A percentile compares a stretch with the other conserved stretches of the same genome.
Evolutionary conservation across 1,284 basidiomycete genomes (phyloP).

Genomic region (Gastroboletus turbinatus): DNA sequence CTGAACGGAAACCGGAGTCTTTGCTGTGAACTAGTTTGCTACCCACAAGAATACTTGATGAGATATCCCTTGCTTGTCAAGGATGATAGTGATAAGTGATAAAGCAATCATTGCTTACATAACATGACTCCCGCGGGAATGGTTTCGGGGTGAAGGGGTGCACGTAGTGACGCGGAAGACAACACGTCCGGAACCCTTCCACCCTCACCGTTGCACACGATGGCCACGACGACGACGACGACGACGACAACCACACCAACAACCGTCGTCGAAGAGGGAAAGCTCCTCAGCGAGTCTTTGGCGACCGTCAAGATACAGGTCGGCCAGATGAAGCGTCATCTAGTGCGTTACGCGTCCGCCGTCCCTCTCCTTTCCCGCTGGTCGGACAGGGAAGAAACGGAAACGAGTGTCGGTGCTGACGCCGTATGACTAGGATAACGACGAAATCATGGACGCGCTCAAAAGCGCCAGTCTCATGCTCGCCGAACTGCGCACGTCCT

Average conservation of each 20-base stretch:
- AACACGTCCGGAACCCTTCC: not conserved
- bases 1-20: not conserved
- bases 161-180: not conserved
- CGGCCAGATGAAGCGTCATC: constrained; percentile 89
- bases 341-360: constrained; percentile 53
- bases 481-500: constrained; percentile 89
- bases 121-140: constrained; percentile 1
- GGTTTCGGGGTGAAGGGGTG: constrained; percentile 6
- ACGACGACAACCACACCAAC: constrained; percentile 12
- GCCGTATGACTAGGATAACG: constrained; percentile 63
- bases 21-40: not conserved
- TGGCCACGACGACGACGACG: constrained; percentile 25
- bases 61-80: too few species aligned
- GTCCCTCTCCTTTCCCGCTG: not conserved
- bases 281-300: constrained; percentile 79
- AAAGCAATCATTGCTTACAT: constrained; percentile 13
- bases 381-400: not conserved
- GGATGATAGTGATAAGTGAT: too few species aligned
- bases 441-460: constrained; percentile 96
- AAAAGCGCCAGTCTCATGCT: constrained; percentile 96
- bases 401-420: not conserved
- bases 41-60: too few species aligned
- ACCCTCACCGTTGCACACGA: constrained; percentile 13
- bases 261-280: constrained; percentile 61
- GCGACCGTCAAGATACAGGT: constrained; percentile 91